Evolutionary conservation across 371 early-diverging fungal species (phyloP), one percentile per base, ranked within the genome.

Genomic region (Lichtheimia corymbifera): DNA sequence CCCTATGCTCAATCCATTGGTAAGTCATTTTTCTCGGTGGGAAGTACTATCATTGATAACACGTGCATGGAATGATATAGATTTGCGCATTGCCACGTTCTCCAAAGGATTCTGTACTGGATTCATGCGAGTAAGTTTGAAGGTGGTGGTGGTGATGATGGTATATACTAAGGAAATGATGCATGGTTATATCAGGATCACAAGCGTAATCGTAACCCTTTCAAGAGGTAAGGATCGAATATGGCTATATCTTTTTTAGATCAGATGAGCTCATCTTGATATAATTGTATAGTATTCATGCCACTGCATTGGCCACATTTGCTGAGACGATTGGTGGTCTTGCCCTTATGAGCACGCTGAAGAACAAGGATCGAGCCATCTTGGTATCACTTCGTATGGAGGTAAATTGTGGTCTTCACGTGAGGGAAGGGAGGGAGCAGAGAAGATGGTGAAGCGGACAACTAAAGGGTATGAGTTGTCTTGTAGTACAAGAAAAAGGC

Each of bases 311-410:
- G 25, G 74, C 81, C 43, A 84, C 84, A n/a, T 83, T 86, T 73
- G 83, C 84, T 2, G 84, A 86, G 51, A 83, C 83, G n/a, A 78
- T 84, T 5, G 84, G 86, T 15, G 79, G 75, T 41, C 71, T 86
- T 25, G 83, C 82, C 0, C 62, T 83, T 4, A 55, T 81, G 13
- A 82, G 83, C 30, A 61, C 79, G 0, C 62, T 81, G 9, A 71
- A 68, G 22, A 70, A 66, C 27, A 82, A 83, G 41, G 83, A 85
- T 61, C 66, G 75, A 53, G 81, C 77, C 27, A 74, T 74, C 41
- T 59, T 85, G 35, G 65, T 67, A 18, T 73, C 77, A 20, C 67
- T 85, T 40, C 79, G 67, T 51, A 72, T 82, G 57, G 85, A 85
- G 68, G 85, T 83, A 83, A 74, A 17, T 53, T 47, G 4, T 17